Conservation (phyloP, 2,329 filamentous ascomycete genomes). For the Trichoderma koningii region DNA sequence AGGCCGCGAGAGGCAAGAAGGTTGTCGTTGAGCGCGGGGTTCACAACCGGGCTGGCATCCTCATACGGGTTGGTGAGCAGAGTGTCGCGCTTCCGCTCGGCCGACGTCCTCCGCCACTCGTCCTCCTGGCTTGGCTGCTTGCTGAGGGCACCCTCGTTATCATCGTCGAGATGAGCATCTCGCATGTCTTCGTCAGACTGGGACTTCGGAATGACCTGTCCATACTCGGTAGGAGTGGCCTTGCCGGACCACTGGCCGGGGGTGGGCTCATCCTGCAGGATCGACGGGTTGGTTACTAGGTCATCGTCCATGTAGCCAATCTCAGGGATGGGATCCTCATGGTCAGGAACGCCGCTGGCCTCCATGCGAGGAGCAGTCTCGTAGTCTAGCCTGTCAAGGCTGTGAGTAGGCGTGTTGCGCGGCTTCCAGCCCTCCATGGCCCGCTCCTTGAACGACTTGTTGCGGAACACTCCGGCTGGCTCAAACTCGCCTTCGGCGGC, state of each 20-base stretch:
- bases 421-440: slow-evolving; percentile 59
- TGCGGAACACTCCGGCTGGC: slow-evolving; percentile 57
- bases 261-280: slow-evolving; percentile 62
- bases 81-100: slow-evolving; percentile 66
- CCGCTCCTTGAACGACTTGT: slow-evolving; percentile 68
- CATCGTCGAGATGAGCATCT: slow-evolving; percentile 42
- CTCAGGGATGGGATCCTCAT: slow-evolving; percentile 73
- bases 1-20: slow-evolving; percentile 48
- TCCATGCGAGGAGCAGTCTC: slow-evolving; percentile 59
- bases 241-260: slow-evolving; percentile 58
- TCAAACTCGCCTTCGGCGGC: slow-evolving; percentile 45
- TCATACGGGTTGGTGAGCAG: slow-evolving; percentile 69
- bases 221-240: slow-evolving; percentile 50
- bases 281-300: slow-evolving; percentile 80
- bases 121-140: slow-evolving; percentile 60
- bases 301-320: slow-evolving; percentile 70
- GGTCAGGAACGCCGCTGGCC: slow-evolving; percentile 69
- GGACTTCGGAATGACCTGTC: slow-evolving; percentile 33
- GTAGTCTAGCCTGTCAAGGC: slow-evolving; percentile 58
- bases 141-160: slow-evolving; percentile 50
- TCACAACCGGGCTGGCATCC: slow-evolving; percentile 62
- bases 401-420: slow-evolving; percentile 59
- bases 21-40: slow-evolving; percentile 54
- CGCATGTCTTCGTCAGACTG: slow-evolving; percentile 41
- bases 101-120: slow-evolving; percentile 64